Base-by-base conservation (phyloP, 1,284 basidiomycete genomes). In the Termitomyces sp. region DNA sequence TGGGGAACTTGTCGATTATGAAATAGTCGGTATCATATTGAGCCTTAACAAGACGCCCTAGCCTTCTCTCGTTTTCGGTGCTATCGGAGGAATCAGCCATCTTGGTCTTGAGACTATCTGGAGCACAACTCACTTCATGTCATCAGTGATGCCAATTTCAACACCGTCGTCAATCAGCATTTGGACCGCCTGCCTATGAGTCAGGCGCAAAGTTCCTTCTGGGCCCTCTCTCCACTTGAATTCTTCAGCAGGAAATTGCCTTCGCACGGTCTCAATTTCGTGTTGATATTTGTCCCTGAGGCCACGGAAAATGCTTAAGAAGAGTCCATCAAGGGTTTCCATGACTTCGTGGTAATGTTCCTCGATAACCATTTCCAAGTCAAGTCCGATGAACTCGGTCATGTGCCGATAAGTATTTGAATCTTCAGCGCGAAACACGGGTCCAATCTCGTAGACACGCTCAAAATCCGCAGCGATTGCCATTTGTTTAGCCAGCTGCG, bases 401-500 rank as follows among this genome's bases (percentile, higher is more conserved):
- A 99, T 81, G 76, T 99, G 97, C 50, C 97, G 88, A 69, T 97
- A 92, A 3, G 96, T 98, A 72, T 97, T 96, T 39, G 94, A 91
- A 71, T 98, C 86, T 71, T 99, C 96, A n/a, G 96, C 96, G 59
- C 96, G 91, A 79, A 99, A 99, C 46, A 98, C 94, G 53, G 86
- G 85, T 0, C 88, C 96, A 58, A 99, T 94, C 73, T 99, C 97
- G 72, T 96, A 99, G 4, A 99, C 97, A 40, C 92, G 83, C 67
- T 97, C 96, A 69, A 99, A 95, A 75, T 99, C 97, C 56, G 93
- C 93, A 33, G 96, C 93, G 62, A 99, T 99, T 55, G 91, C 93
- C 97, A 99, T 99, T 73, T 99, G 97, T 73, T 99, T 99, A 46
- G 93, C 92, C 13, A 99, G 79, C 70, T 99, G 97, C 40, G 97